These are phyloP conservation scores for Pichiaceae sp. DNA, from an alignment of 1,139 yeast genomes.

Conservation along the genomic window DNA sequence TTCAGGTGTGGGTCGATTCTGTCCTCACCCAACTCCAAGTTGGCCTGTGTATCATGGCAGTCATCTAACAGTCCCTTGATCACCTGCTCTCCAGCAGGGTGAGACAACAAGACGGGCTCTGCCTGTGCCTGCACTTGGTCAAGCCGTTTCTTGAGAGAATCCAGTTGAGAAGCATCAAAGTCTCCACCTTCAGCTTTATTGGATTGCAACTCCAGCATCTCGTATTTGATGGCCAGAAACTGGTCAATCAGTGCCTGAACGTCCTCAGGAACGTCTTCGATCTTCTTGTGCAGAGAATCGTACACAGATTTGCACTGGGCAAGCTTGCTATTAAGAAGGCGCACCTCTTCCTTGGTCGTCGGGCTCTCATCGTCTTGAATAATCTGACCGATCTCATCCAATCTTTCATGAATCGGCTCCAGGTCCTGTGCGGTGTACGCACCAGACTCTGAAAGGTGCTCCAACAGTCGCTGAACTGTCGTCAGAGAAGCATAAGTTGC, in stretches of 20 bases:
- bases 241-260: slow-evolving; percentile 43
- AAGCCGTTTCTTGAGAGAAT: slow-evolving; percentile 10
- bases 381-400: slow-evolving; percentile 58
- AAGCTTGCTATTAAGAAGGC: slow-evolving; percentile 50
- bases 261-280: slow-evolving; percentile 44
- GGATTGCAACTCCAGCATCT: slow-evolving; percentile 17
- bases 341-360: slow-evolving; percentile 35
- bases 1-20: slow-evolving; percentile 40
- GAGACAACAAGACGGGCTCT: slow-evolving; percentile 18
- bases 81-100: slow-evolving; percentile 45
- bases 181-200: slow-evolving; percentile 9
- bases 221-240: slow-evolving; percentile 40
- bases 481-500: slow-evolving; percentile 86
- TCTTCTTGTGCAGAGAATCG: slow-evolving; percentile 40
- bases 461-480: slow-evolving; percentile 74
- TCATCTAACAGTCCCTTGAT: slow-evolving; percentile 73
- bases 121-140: slow-evolving; percentile 15
- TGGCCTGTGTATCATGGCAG: slow-evolving; percentile 66
- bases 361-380: slow-evolving; percentile 32
- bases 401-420: slow-evolving; percentile 61
- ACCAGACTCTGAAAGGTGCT: slow-evolving; percentile 71
- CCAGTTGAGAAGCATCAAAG: slow-evolving; percentile 1
- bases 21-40: slow-evolving; percentile 49
- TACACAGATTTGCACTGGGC: slow-evolving; percentile 49
- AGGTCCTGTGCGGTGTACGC: slow-evolving; percentile 81